A percentile compares a stretch with the other conserved stretches of the same genome.
These are phyloP conservation scores for Zasmidium cellare DNA, from an alignment of 2,329 filamentous ascomycete genomes.

Conservation along the genomic window DNA sequence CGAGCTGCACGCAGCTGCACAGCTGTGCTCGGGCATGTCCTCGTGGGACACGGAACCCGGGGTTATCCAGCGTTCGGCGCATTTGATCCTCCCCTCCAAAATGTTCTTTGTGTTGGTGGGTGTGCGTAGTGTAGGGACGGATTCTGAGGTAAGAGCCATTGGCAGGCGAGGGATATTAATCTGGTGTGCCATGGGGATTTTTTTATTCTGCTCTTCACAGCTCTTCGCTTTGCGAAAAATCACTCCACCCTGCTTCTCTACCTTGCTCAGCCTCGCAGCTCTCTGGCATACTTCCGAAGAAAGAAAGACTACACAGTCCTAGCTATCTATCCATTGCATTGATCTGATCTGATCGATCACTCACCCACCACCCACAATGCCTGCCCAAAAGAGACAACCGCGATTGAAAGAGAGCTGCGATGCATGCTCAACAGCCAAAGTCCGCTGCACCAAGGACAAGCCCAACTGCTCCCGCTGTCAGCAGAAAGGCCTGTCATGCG, in stretches of 20 bases:
- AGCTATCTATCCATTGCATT: not conserved
- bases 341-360: not conserved
- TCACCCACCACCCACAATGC: not conserved
- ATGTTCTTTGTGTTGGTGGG: not conserved
- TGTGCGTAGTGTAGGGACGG: not conserved
- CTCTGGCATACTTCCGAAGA: no score
- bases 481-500: conserved; percentile 20
- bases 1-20: no score
- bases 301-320: no score
- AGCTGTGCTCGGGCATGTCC: not conserved
- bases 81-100: not conserved
- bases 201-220: not conserved
- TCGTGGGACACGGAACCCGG: not conserved
- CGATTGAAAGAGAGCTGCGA: conserved; percentile 24
- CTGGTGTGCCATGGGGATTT: not conserved
- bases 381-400: conserved; percentile 3
- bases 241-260: not conserved
- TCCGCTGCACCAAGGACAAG: conserved; percentile 23
- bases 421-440: conserved; percentile 22
- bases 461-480: conserved; percentile 24
- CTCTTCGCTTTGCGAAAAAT: not conserved
- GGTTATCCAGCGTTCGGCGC: not conserved
- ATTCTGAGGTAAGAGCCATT: not conserved
- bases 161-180: not conserved
- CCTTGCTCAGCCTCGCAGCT: not conserved